These are phyloP conservation scores for Boletus pseudo-olivaceus DNA, from an alignment of 768 basidiomycete genomes.

Conservation along the genomic window DNA sequence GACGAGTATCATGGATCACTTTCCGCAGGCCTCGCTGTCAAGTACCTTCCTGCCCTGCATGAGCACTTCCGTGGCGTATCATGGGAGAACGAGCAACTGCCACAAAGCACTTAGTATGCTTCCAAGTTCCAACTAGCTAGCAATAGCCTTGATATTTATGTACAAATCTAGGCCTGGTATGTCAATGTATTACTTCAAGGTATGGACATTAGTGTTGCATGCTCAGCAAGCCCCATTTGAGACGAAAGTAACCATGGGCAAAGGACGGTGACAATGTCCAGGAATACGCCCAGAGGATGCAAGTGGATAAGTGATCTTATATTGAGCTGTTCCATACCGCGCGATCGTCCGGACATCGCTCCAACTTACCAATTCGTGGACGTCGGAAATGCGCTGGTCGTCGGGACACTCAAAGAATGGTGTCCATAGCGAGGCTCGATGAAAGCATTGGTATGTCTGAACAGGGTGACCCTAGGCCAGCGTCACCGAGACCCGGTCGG, in stretches of 20 bases:
- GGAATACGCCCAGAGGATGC: not conserved
- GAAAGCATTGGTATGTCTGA: no score
- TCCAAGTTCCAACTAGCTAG: not conserved
- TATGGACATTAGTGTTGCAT: not conserved
- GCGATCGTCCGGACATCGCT: not conserved
- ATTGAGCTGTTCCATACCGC: not conserved
- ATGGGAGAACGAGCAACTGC: not conserved
- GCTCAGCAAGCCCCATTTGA: not conserved
- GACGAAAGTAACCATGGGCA: not conserved
- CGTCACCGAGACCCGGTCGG: no score
- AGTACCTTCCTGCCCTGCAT: conserved; percentile 3
- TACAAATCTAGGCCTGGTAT: not conserved
- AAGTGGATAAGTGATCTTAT: not conserved
- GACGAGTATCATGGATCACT: conserved; percentile 27
- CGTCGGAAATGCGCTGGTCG: no score
- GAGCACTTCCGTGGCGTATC: not conserved
- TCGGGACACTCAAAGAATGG: no score
- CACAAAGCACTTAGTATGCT: not conserved
- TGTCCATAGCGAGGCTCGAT: no score
- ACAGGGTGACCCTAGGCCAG: no score
- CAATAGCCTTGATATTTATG: not conserved
- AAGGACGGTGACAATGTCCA: not conserved
- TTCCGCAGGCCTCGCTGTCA: conserved; percentile 9
- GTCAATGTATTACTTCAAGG: not conserved
- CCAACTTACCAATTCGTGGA: not conserved